These are phyloP conservation scores for Fusarium phyllophilum DNA, from an alignment of 2,329 filamentous ascomycete species.

Conservation along the genomic window DNA sequence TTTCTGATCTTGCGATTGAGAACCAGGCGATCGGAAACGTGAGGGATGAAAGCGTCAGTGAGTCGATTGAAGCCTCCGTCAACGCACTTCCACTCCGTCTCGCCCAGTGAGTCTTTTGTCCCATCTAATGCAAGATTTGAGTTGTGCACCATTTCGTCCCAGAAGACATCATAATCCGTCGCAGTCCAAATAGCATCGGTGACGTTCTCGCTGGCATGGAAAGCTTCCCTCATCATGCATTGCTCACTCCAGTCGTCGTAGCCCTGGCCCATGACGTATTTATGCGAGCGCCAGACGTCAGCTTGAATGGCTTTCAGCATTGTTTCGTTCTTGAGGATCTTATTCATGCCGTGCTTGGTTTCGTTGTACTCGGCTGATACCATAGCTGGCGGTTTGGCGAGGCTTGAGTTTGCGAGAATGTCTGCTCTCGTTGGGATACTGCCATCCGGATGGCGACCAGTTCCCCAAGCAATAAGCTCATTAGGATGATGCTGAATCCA, in stretches of 20 bases:
- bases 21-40: not conserved
- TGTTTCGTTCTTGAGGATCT: slow-evolving; percentile 28
- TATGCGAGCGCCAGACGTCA: slow-evolving; percentile 17
- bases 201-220: slow-evolving; percentile 11
- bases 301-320: slow-evolving; percentile 5
- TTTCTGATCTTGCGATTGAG: not conserved
- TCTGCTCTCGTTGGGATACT: slow-evolving; percentile 7
- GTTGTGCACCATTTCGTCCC: slow-evolving; percentile 28
- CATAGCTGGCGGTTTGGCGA: not conserved
- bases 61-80: slow-evolving; percentile 18
- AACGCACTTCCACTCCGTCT: slow-evolving; percentile 25
- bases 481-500: slow-evolving; percentile 61
- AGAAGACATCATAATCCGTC: slow-evolving; percentile 21
- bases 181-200: slow-evolving; percentile 16
- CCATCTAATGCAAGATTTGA: slow-evolving; percentile 21
- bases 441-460: not conserved
- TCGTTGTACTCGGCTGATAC: slow-evolving; percentile 8
- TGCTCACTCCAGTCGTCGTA: slow-evolving; percentile 17
- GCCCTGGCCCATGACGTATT: slow-evolving; percentile 3
- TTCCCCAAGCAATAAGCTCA: slow-evolving; percentile 13
- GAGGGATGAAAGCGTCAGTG: not conserved
- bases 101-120: not conserved
- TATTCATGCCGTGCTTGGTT: slow-evolving; percentile 15
- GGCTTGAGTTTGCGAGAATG: not conserved
- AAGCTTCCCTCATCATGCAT: slow-evolving; percentile 8